phyloP scores from a whole-genome alignment of 371 early-diverging fungal species.

The Mortierella sp. region DNA sequence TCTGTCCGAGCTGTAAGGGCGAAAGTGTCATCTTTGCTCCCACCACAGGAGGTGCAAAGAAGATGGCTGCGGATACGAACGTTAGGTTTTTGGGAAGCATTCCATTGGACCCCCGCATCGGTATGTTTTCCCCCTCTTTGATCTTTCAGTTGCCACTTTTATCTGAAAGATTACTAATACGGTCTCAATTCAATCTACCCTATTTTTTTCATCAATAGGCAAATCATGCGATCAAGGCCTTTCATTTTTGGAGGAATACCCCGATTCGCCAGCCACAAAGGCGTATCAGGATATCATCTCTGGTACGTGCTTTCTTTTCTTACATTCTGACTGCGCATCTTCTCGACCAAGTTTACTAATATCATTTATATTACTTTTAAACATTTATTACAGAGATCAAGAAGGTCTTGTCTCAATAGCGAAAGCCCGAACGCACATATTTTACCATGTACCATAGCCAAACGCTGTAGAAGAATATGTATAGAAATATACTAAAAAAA shows the following conservation, averaged over 20 bases:
- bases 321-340: neutral
- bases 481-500: neutral
- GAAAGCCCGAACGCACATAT: neutral
- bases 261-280: slow-evolving; percentile 87
- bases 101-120: slow-evolving; percentile 94
- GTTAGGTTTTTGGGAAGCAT: slow-evolving; percentile 86
- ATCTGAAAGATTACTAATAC: neutral
- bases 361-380: neutral
- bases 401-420: slow-evolving; percentile 30
- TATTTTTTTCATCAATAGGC: slow-evolving; percentile 32
- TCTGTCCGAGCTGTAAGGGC: slow-evolving; percentile 92
- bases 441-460: neutral
- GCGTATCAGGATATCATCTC: slow-evolving; percentile 77
- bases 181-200: neutral
- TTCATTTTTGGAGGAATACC: slow-evolving; percentile 88
- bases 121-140: slow-evolving; percentile 22
- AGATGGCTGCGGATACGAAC: slow-evolving; percentile 83
- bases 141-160: neutral
- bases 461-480: neutral
- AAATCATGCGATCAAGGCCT: slow-evolving; percentile 88
- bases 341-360: neutral
- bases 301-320: slow-evolving; percentile 2
- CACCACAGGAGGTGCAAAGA: slow-evolving; percentile 91
- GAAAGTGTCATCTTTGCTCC: slow-evolving; percentile 91
- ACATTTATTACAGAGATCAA: slow-evolving; percentile 27